Conservation (phyloP, 2,329 filamentous ascomycete species). For the Beauveria medogensis region DNA sequence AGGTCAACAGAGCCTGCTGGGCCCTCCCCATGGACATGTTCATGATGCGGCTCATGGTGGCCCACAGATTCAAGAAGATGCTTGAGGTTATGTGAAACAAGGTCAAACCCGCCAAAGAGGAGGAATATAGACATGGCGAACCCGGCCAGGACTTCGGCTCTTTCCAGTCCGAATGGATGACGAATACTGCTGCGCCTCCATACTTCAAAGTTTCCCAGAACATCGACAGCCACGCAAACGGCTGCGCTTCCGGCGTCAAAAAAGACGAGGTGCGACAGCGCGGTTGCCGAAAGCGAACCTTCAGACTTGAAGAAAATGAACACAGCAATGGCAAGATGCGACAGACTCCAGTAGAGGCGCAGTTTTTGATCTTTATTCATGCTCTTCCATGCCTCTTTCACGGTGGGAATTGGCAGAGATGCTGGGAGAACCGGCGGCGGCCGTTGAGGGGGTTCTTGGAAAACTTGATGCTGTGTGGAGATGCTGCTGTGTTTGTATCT, state of each 20-base stretch:
- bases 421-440: slow-evolving; percentile 84
- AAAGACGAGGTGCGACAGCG: slow-evolving; percentile 84
- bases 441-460: slow-evolving; percentile 80
- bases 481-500: slow-evolving; percentile 97
- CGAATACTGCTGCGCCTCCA: slow-evolving; percentile 90
- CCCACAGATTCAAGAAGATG: slow-evolving; percentile 67
- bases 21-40: slow-evolving; percentile 56
- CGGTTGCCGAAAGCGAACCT: slow-evolving; percentile 83
- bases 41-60: slow-evolving; percentile 63
- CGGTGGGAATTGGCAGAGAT: slow-evolving; percentile 83
- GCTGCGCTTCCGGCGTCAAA: slow-evolving; percentile 92
- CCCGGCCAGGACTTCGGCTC: slow-evolving; percentile 86
- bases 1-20: slow-evolving; percentile 72
- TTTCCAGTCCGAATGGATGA: slow-evolving; percentile 87
- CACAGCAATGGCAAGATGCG: slow-evolving; percentile 74
- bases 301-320: slow-evolving; percentile 81
- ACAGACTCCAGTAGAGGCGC: slow-evolving; percentile 80
- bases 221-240: slow-evolving; percentile 85
- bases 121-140: slow-evolving; percentile 95
- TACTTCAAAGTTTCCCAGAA: slow-evolving; percentile 93
- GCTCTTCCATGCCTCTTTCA: slow-evolving; percentile 78
- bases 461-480: slow-evolving; percentile 82
- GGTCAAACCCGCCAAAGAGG: slow-evolving; percentile 93
- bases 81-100: slow-evolving; percentile 88
- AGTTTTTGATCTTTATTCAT: slow-evolving; percentile 83